These are phyloP conservation scores for Aspergillus saccharolyticus DNA, from an alignment of 495 filamentous ascomycete species.

Conservation along the genomic window DNA sequence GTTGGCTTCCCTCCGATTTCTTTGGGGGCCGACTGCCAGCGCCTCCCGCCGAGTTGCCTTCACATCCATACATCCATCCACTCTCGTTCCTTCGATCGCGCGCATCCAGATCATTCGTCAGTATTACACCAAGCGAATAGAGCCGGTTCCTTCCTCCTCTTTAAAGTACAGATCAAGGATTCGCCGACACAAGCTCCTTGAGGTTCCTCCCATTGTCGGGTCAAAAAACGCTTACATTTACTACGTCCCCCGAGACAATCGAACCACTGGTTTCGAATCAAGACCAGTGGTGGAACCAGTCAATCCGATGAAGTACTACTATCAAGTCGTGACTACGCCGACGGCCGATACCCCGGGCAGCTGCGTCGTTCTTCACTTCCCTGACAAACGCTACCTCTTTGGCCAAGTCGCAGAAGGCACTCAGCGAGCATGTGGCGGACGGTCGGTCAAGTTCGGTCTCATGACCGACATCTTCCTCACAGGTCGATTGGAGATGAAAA, in stretches of 20 bases:
- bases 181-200: slow-evolving; percentile 1
- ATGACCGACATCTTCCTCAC: slow-evolving; percentile 75
- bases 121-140: too few relatives aligned
- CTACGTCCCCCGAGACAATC: slow-evolving; percentile 17
- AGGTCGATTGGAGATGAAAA: slow-evolving; percentile 68
- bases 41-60: slow-evolving; percentile 25
- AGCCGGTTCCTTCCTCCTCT: too few relatives aligned
- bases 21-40: slow-evolving; percentile 30
- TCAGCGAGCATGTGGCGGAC: slow-evolving; percentile 69
- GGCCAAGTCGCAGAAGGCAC: slow-evolving; percentile 79
- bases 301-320: slow-evolving; percentile 59
- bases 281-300: not conserved
- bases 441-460: slow-evolving; percentile 53
- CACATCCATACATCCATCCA: slow-evolving; percentile 12
- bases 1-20: slow-evolving; percentile 39
- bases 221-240: slow-evolving; percentile 20
- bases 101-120: not conserved
- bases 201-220: slow-evolving; percentile 8
- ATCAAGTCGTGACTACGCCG: slow-evolving; percentile 75
- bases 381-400: slow-evolving; percentile 79
- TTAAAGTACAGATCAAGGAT: not conserved
- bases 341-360: slow-evolving; percentile 87
- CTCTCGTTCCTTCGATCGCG: not conserved
- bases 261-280: slow-evolving; percentile 6
- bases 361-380: slow-evolving; percentile 67